A percentile compares a stretch with the other conserved stretches of the same genome.
These are phyloP conservation scores for Aspergillus calidoustus DNA, from an alignment of 2,329 filamentous ascomycete genomes.

Conservation along the genomic window DNA sequence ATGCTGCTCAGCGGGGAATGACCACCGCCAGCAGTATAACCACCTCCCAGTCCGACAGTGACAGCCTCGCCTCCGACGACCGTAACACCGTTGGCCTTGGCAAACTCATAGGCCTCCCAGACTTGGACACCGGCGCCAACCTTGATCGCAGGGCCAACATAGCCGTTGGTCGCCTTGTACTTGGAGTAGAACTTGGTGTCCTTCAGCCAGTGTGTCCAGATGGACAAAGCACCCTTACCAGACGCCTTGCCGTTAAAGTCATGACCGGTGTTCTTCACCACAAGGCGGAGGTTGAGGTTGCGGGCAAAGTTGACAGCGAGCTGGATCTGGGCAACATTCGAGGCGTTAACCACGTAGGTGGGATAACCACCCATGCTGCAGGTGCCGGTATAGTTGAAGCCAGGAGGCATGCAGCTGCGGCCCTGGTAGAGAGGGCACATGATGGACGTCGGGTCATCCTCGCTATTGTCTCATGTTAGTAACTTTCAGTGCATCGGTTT, in stretches of 20 bases:
- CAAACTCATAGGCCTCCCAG: constrained; percentile 52
- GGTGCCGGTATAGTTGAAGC: constrained; percentile 34
- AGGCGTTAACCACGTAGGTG: constrained; percentile 42
- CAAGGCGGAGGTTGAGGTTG: constrained; percentile 38
- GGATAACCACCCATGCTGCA: constrained; percentile 37
- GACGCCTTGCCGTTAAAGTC: constrained; percentile 58
- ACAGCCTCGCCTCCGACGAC: constrained; percentile 58
- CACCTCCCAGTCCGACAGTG: constrained; percentile 56
- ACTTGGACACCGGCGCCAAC: constrained; percentile 59
- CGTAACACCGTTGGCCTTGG: constrained; percentile 50
- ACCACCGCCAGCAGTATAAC: constrained; percentile 50
- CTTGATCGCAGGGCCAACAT: constrained; percentile 57
- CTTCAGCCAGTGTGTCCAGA: constrained; percentile 32
- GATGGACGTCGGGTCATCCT: constrained; percentile 28
- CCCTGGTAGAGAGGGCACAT: constrained; percentile 35
- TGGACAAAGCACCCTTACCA: constrained; percentile 54
- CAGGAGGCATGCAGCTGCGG: constrained; percentile 36
- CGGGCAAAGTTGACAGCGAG: constrained; percentile 36
- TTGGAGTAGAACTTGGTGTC: constrained; percentile 34
- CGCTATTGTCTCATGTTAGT: constrained; percentile 3
- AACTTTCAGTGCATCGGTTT: background rate
- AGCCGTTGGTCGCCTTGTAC: constrained; percentile 43
- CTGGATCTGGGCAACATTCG: constrained; percentile 37
- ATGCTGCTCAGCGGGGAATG: constrained; percentile 49
- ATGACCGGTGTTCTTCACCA: constrained; percentile 53